These are phyloP conservation scores for Metroxylon sagu DNA, from an alignment of 176 grass and related monocot genomes.

Conservation along the genomic window DNA sequence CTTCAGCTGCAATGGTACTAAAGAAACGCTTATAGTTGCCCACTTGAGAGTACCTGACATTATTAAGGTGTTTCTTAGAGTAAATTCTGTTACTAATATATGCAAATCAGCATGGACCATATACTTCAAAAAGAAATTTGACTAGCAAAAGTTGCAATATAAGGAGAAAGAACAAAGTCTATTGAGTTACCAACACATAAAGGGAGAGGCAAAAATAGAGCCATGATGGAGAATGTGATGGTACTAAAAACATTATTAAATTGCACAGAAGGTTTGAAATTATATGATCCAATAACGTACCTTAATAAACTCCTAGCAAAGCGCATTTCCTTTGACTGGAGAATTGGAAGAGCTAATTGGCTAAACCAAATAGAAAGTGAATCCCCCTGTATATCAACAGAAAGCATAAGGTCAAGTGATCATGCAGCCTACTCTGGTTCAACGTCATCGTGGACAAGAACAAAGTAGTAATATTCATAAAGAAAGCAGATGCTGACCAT, in stretches of 20 bases:
- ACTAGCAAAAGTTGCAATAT: neutral
- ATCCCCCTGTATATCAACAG: conserved; percentile 38
- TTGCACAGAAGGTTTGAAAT: too few species aligned
- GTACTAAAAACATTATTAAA: too few species aligned
- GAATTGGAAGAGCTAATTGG: conserved; percentile 39
- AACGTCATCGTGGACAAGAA: conserved; percentile 3
- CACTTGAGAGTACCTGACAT: conserved; percentile 44
- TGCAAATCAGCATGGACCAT: too few species aligned
- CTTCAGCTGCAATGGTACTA: conserved; percentile 46
- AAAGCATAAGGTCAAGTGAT: conserved; percentile 9
- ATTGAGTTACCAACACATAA: neutral
- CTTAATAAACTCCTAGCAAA: conserved; percentile 81
- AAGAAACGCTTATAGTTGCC: conserved; percentile 97
- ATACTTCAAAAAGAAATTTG: neutral
- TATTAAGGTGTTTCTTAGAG: too few species aligned
- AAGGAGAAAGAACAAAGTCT: neutral
- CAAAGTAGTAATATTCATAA: conserved; percentile 9
- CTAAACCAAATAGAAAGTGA: conserved; percentile 85
- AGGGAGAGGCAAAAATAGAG: neutral
- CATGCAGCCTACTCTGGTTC: conserved; percentile 8
- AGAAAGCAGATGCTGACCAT: conserved; percentile 40
- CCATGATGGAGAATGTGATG: neutral
- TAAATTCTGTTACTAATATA: too few species aligned
- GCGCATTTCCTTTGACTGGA: conserved; percentile 66
- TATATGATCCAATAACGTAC: conserved; percentile 25